These are phyloP conservation scores for Flueggea neowawraea DNA, from an alignment of 441 rosid genomes.

Conservation along the genomic window DNA sequence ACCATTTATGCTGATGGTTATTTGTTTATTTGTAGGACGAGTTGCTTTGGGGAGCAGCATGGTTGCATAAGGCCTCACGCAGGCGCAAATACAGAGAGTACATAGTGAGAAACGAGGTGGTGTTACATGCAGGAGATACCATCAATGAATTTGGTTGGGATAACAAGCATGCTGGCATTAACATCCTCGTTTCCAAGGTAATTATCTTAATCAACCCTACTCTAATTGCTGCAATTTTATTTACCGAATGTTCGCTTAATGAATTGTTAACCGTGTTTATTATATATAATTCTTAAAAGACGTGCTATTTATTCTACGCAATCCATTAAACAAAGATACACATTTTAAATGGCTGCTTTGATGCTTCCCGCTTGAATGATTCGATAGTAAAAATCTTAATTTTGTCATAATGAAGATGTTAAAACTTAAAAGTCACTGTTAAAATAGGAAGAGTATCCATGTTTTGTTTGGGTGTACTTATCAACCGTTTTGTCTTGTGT, in stretches of 20 bases:
- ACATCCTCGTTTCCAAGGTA: conserved; percentile 65
- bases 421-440: no score
- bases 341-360: no score
- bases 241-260: no score
- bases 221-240: no score
- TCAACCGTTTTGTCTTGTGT: conserved; percentile 16
- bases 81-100: conserved; percentile 48
- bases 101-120: conserved; percentile 28
- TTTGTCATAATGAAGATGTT: no score
- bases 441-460: background rate
- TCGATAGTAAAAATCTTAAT: no score
- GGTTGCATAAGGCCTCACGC: conserved; percentile 64
- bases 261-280: no score
- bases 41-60: conserved; percentile 71
- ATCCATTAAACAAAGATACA: no score
- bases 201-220: background rate
- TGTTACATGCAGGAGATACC: conserved; percentile 63
- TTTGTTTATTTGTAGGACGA: conserved; percentile 39
- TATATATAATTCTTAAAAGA: no score
- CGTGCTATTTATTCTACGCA: no score
- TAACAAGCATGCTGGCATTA: conserved; percentile 65
- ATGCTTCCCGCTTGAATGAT: no score
- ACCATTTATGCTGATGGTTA: background rate
- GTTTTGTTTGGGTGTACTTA: conserved; percentile 11
- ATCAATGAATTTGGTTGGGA: conserved; percentile 58